Conservation (phyloP, 2,329 filamentous ascomycete species). For the Thyridium curvatum region DNA sequence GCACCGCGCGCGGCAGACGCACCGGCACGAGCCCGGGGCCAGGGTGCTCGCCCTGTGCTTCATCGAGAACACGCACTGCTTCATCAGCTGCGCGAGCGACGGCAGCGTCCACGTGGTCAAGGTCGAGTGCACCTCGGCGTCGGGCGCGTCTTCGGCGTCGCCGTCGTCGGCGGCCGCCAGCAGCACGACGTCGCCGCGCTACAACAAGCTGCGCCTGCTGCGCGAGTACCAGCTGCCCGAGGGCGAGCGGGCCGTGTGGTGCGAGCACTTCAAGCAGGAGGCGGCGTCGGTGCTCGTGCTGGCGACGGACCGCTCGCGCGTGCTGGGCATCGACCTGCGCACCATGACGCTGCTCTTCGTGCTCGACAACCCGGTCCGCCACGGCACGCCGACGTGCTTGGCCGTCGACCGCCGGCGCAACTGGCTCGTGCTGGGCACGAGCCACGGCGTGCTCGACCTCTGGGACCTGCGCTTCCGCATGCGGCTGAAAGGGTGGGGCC, state of each 20-base stretch:
- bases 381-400: constrained; percentile 88
- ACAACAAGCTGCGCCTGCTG: constrained; percentile 69
- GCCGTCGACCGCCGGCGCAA: constrained; percentile 79
- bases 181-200: constrained; percentile 39
- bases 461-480: constrained; percentile 97
- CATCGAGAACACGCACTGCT: constrained; percentile 88
- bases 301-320: constrained; percentile 77
- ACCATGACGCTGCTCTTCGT: constrained; percentile 78
- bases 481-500: constrained; percentile 79
- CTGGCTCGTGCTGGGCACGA: constrained; percentile 88
- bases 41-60: constrained; percentile 82
- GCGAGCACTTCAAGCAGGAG: constrained; percentile 84
- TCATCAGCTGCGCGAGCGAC: constrained; percentile 84
- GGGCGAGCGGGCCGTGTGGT: constrained; percentile 79
- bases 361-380: constrained; percentile 81
- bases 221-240: constrained; percentile 72
- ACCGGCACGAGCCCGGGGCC: constrained; percentile 65
- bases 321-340: constrained; percentile 80
- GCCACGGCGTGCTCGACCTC: constrained; percentile 84
- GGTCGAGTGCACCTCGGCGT: constrained; percentile 55
- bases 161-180: constrained; percentile 25
- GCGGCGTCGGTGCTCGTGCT: constrained; percentile 70
- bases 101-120: constrained; percentile 87
- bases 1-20: constrained; percentile 78
- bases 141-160: constrained; percentile 30